These are phyloP conservation scores for Saccharomycopsis selenospora DNA, from an alignment of 805 yeast genomes.

Conservation along the genomic window DNA sequence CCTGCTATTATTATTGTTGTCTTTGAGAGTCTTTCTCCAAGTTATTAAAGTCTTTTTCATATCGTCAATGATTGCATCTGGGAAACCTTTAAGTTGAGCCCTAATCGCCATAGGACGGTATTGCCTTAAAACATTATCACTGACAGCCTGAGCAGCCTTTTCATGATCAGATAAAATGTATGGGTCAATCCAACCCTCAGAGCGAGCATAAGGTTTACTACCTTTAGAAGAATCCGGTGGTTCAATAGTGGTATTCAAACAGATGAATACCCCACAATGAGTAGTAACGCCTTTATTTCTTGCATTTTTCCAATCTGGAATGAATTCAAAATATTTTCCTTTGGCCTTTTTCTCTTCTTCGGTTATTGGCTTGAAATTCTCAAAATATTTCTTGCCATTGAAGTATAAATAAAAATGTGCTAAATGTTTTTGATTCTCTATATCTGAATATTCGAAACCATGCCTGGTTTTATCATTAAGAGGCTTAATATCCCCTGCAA, in stretches of 20 bases:
- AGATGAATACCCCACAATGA: constrained; percentile 84
- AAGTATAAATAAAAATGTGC: constrained; percentile 73
- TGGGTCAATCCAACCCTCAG: constrained; percentile 94
- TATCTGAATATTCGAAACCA: constrained; percentile 62
- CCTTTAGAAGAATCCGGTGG: constrained; percentile 88
- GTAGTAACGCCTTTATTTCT: constrained; percentile 88
- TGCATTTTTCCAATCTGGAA: constrained; percentile 85
- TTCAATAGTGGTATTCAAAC: constrained; percentile 89
- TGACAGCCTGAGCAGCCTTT: constrained; percentile 86
- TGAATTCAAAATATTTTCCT: constrained; percentile 54
- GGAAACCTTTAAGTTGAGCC: constrained; percentile 81
- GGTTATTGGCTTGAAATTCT: constrained; percentile 75
- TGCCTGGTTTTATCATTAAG: constrained; percentile 35
- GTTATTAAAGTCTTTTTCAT: constrained; percentile 87
- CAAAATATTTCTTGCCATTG: constrained; percentile 86
- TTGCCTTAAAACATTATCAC: constrained; percentile 78
- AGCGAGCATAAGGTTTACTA: constrained; percentile 85
- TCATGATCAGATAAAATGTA: constrained; percentile 74
- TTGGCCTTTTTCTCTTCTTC: constrained; percentile 43
- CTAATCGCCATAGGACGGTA: constrained; percentile 84
- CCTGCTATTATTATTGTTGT: constrained; percentile 35
- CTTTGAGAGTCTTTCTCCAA: constrained; percentile 82
- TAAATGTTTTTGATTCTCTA: constrained; percentile 48
- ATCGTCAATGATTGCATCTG: constrained; percentile 95
- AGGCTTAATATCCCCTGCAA: constrained; percentile 5